A percentile compares a stretch with the other conserved stretches of the same genome.
Conservation (phyloP, 768 basidiomycete species). For the Hypholoma sublateritium region DNA sequence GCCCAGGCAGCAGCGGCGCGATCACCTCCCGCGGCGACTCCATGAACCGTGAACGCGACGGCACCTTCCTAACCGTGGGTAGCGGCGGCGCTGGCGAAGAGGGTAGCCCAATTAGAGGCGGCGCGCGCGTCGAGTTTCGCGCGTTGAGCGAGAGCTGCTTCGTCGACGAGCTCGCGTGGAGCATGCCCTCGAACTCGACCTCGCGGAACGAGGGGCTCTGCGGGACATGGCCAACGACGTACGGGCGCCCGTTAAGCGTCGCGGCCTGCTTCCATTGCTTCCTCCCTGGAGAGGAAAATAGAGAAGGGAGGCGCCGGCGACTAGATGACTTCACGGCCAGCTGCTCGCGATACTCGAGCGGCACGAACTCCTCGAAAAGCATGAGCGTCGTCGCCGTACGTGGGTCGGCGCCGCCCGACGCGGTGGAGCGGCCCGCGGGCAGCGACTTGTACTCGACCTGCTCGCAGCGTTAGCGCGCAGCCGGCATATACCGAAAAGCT, state of each 20-base stretch:
- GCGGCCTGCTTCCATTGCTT: conserved; percentile 80
- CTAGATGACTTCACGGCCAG: conserved; percentile 54
- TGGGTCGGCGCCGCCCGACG: conserved; percentile 52
- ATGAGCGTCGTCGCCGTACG: conserved; percentile 72
- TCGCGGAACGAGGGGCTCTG: conserved; percentile 55
- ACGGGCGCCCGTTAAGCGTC: conserved; percentile 80
- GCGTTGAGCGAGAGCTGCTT: conserved; percentile 41
- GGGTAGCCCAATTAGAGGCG: conserved; percentile 12
- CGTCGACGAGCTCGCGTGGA: conserved; percentile 52
- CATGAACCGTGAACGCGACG: conserved; percentile 13
- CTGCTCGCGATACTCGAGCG: conserved; percentile 80
- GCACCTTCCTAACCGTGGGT: conserved; percentile 18
- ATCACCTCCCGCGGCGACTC: conserved; percentile 18
- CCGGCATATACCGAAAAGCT: conserved; percentile 22
- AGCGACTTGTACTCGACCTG: conserved; percentile 89
- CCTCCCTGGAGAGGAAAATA: conserved; percentile 56
- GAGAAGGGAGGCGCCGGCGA: conserved; percentile 65
- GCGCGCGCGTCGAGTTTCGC: conserved; percentile 22
- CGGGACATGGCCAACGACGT: conserved; percentile 61
- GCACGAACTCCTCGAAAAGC: conserved; percentile 93
- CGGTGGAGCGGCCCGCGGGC: conserved; percentile 40
- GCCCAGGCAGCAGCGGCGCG: conserved; percentile 19
- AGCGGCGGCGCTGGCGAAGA: conserved; percentile 14
- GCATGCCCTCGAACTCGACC: conserved; percentile 77
- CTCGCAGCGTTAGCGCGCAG: neutral